Evolutionary conservation across 139 green algal genomes (phyloP), one percentile per base, ranked within the genome.

Genomic region (Picochlorum sp.): DNA sequence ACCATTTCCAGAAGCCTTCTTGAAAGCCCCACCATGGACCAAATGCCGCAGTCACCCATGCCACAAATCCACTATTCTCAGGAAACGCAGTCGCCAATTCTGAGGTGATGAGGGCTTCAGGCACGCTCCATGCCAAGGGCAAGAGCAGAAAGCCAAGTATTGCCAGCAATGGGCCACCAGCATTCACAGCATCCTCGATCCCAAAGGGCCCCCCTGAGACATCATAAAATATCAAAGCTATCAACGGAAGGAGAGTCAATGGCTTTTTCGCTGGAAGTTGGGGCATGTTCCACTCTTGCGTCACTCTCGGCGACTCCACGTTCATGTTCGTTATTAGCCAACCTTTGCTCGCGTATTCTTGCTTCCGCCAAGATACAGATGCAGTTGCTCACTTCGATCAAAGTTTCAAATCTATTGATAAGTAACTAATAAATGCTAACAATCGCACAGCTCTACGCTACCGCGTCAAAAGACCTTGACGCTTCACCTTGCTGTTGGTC

Each of bases 11-110:
- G 25, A 89, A 85, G 0, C 91, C 90, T 73, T 97, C 88, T 73
- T 92, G 86, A 70, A 96, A 98, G 9, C 91, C 91, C 86, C 89
- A 96, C 60, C 94, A 96, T 14, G 88, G 86, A 0, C 91, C 91
- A 73, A 98, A 98, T 0, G 91, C 91, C 5, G 87, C 87, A 14
- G 89, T 93, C 24, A 96, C 86, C 91, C 91, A 98, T 0, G 91
- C 91, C 12, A 97, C 90, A 50, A 72, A 82, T 32, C 91, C 89
- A 50, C 76, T 85, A 73, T 98, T 93, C 71, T 98, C 91, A 3
- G 91, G 91, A 58, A 97, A 97, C 3, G 87, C 74, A 7, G 90
- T 97, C 12, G 85, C 82, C 32, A 98, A 65, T 64, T 90, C 83
- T 44, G 91, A 89, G 6, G 87, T 95, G 39, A 96, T 79, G 41